Percentiles rank a stretch among this genome's conserved stretches.
phyloP scores from a whole-genome alignment of 345 rosid species.

The Syzygium aqueum region DNA sequence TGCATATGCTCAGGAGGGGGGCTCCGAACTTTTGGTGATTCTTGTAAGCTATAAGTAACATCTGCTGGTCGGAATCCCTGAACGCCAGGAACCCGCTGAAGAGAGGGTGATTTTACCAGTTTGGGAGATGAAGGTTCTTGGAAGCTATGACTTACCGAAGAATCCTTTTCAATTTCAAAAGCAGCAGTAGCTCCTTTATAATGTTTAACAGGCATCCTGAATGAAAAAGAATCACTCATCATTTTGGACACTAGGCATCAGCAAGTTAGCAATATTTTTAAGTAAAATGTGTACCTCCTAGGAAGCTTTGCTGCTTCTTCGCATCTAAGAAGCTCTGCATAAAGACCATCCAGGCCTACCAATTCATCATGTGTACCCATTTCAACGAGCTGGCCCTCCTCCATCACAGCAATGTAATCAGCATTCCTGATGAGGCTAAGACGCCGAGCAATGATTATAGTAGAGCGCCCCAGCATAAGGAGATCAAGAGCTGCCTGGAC shows the following conservation, averaged over 20 bases:
- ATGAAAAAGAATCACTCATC: constrained; percentile 2
- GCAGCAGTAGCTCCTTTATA: constrained; percentile 51
- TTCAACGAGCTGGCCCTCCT: constrained; percentile 96
- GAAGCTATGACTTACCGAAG: constrained; percentile 73
- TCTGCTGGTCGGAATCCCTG: constrained; percentile 44
- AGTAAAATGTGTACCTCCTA: constrained; percentile 53
- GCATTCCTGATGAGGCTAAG: constrained; percentile 89
- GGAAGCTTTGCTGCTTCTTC: constrained; percentile 98
- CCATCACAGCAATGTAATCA: constrained; percentile 97
- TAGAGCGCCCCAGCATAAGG: constrained; percentile 94
- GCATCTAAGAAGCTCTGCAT: constrained; percentile 90
- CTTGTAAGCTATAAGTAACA: constrained; percentile 46
- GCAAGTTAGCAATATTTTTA: background rate
- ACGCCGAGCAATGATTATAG: constrained; percentile 91
- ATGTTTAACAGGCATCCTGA: constrained; percentile 86
- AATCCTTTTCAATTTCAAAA: constrained; percentile 85
- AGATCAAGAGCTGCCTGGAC: constrained; percentile 95
- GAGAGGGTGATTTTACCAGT: constrained; percentile 87
- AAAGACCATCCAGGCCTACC: constrained; percentile 57
- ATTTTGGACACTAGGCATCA: background rate
- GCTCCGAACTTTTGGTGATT: constrained; percentile 60
- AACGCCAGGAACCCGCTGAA: constrained; percentile 66
- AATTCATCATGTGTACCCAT: constrained; percentile 97
- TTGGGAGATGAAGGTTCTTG: constrained; percentile 90
- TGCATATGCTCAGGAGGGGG: constrained; percentile 71